A percentile compares a stretch with the other conserved stretches of the same genome.
Conservation (phyloP, 352 stramenopile species). For the Phytophthora cryptogea region DNA sequence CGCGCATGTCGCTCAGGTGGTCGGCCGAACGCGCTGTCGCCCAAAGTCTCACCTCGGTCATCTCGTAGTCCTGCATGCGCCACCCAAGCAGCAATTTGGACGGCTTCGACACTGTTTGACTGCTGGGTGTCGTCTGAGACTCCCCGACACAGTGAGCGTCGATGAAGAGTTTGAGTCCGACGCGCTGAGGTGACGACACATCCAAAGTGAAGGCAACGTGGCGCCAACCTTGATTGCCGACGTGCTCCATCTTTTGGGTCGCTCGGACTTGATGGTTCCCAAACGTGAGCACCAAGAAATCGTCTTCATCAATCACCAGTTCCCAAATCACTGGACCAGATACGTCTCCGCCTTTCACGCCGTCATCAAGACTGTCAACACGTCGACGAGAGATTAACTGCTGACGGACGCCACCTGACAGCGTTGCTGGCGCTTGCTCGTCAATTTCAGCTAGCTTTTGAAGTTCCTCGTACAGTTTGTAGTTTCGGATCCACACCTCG, state of each 20-base stretch:
- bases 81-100: slow-evolving; percentile 58
- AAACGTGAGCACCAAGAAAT: slow-evolving; percentile 54
- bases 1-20: slow-evolving; percentile 84
- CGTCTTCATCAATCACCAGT: slow-evolving; percentile 48
- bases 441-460: slow-evolving; percentile 36
- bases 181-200: slow-evolving; percentile 51
- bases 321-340: slow-evolving; percentile 45
- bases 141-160: slow-evolving; percentile 58
- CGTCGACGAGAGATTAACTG: slow-evolving; percentile 24
- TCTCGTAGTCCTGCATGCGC: slow-evolving; percentile 56
- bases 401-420: slow-evolving; percentile 23
- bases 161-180: slow-evolving; percentile 63
- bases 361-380: slow-evolving; percentile 28
- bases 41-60: slow-evolving; percentile 85
- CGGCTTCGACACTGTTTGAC: slow-evolving; percentile 39
- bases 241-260: slow-evolving; percentile 42
- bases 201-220: slow-evolving; percentile 77
- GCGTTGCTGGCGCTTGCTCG: slow-evolving; percentile 13
- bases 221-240: slow-evolving; percentile 46
- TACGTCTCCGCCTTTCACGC: slow-evolving; percentile 22
- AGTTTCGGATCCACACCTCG: slow-evolving; percentile 78
- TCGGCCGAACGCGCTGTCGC: slow-evolving; percentile 67
- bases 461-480: slow-evolving; percentile 33
- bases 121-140: slow-evolving; percentile 47
- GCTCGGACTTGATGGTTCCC: slow-evolving; percentile 46